Conservation (phyloP, 116 monocot species). For the Dioscorea cayenensis region DNA sequence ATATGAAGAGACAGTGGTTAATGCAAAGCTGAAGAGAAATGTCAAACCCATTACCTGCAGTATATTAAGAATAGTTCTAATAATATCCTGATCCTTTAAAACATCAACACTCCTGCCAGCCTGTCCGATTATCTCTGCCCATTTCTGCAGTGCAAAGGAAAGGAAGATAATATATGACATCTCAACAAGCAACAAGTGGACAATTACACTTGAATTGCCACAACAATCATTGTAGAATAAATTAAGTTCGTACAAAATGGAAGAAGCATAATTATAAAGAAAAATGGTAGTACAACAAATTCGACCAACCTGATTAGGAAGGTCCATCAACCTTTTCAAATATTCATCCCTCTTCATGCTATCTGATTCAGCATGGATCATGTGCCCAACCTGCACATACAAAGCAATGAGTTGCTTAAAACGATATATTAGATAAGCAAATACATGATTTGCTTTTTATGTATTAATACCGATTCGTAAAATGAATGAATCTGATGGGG, state of each 20-base stretch:
- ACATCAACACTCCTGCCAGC: slow-evolving; percentile 83
- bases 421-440: no score
- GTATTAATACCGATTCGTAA: slow-evolving; percentile 77
- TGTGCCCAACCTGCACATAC: slow-evolving; percentile 73
- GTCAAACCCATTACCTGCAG: slow-evolving; percentile 57
- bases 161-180: background rate
- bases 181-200: background rate
- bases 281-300: background rate
- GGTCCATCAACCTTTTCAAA: slow-evolving; percentile 91
- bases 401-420: no score
- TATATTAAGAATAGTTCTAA: slow-evolving; percentile 89
- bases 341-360: slow-evolving; percentile 83
- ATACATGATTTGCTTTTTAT: no score
- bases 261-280: no score
- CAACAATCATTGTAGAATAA: background rate
- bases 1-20: no score
- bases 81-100: slow-evolving; percentile 87
- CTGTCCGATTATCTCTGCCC: slow-evolving; percentile 94
- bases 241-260: no score
- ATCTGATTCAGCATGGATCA: slow-evolving; percentile 98
- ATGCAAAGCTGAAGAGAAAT: background rate
- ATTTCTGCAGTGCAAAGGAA: slow-evolving; percentile 47
- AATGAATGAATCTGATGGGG: slow-evolving; percentile 99
- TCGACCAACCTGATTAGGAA: slow-evolving; percentile 78
- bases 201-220: background rate